Evolutionary conservation across 2,329 filamentous ascomycete genomes (phyloP), one percentile per base, ranked within the genome.

Genomic region (Pyricularia grisea): DNA sequence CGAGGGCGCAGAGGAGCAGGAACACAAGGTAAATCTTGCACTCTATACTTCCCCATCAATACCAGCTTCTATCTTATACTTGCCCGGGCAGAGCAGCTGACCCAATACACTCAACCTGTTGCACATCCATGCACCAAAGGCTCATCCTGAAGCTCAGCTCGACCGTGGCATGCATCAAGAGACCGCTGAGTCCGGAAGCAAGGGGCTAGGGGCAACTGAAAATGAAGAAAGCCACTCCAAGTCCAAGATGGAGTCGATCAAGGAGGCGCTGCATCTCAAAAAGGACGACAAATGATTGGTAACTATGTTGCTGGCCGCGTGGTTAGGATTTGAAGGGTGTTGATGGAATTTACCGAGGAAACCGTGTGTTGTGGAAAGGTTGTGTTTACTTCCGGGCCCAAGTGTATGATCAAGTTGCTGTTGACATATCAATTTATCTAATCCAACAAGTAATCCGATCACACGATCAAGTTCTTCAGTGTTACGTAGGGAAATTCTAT

Each of bases 221-320:
- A 67, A 67, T 7, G 25, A 10, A 4, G 20, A 67, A 30, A 23
- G 65, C n/a, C 65, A 66, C 12, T 42, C 33, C 2, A 66, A 66
- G 66, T 67, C 66, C 66, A 67, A 67, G 66, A 67, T 67, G 5
- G 66, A 67, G 14, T 55, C 36, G 1, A 67, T 67, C 27, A 67
- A 67, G 27, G 42, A 67, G 66, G 66, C 66, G 14, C 28, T 67
- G 42, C 66, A 67, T 23, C 27, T 67, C 5, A 67, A 67, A 27
- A 67, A 67, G 30, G 42, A 58, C 17, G 33, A 28, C 30, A 42
- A 27, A 17, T 50, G 42, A 55, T 55, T 0, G 5, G 3, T 55
- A 6, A 12, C 17, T 1, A 55, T 55, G 17, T 4, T 55, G 5
- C 5, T 55, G 42, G 17, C 42, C 20, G 17, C 20, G 2, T 2